Percentiles rank a stretch among this genome's conserved stretches.
phyloP scores from a whole-genome alignment of 1,284 basidiomycete species.

The Marasmius tenuissimus region DNA sequence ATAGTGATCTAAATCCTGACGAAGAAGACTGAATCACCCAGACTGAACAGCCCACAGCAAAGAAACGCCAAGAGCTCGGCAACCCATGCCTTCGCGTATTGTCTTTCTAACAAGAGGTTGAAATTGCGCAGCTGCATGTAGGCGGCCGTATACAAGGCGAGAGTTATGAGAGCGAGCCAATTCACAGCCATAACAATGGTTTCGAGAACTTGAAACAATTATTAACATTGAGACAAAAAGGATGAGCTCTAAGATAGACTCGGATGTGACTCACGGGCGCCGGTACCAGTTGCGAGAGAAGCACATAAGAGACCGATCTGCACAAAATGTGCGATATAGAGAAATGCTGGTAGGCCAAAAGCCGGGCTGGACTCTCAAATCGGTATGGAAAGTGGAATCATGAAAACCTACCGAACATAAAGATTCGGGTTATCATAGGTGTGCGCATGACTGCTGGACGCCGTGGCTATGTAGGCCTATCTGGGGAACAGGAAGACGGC shows the following conservation, averaged over 20 bases:
- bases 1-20: background rate
- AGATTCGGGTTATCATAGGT: background rate
- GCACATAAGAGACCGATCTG: background rate
- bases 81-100: background rate
- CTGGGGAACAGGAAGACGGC: background rate
- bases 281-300: background rate
- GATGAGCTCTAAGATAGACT: too few species aligned
- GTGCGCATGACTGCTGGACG: background rate
- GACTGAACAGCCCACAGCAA: background rate
- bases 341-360: background rate
- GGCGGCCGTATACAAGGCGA: slow-evolving; percentile 11
- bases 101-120: background rate
- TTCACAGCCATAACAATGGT: slow-evolving; percentile 12
- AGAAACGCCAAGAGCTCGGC: slow-evolving; percentile 1
- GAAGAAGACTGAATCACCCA: background rate
- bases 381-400: background rate
- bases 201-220: slow-evolving; percentile 13
- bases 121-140: slow-evolving; percentile 16
- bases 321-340: background rate
- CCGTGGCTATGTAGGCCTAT: background rate
- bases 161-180: slow-evolving; percentile 13
- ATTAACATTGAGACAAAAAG: background rate
- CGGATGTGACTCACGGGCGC: slow-evolving; percentile 5
- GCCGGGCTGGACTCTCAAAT: too few species aligned
- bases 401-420: background rate